Conservation (phyloP, 2,329 filamentous ascomycete species). For the Alternaria conjuncta region DNA sequence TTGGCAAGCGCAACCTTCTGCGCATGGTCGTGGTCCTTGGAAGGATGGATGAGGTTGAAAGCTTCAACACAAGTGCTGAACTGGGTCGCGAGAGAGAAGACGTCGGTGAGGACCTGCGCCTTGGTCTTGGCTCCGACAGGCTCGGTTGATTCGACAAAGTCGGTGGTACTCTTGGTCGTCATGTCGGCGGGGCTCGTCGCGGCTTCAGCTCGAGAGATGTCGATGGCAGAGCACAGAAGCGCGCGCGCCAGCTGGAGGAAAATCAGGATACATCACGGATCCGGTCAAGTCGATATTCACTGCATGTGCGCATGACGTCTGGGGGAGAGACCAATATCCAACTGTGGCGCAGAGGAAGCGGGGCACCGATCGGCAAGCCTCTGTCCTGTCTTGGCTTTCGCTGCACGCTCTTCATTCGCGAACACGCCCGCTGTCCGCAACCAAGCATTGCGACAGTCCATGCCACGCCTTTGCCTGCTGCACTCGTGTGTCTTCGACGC, state of each 20-base stretch:
- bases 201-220: neutral
- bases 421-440: constrained; percentile 3
- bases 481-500: neutral
- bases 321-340: constrained; percentile 20
- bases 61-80: constrained; percentile 58
- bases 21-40: constrained; percentile 50
- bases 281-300: constrained; percentile 18
- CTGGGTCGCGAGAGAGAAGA: constrained; percentile 52
- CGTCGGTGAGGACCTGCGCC: constrained; percentile 47
- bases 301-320: constrained; percentile 40
- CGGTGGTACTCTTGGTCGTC: constrained; percentile 20
- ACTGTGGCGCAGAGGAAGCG: constrained; percentile 41
- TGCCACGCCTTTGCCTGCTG: constrained; percentile 8
- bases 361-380: constrained; percentile 23
- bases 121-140: constrained; percentile 29
- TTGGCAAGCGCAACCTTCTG: constrained; percentile 54
- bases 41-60: constrained; percentile 54
- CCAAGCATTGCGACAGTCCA: constrained; percentile 18
- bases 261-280: constrained; percentile 1
- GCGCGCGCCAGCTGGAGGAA: neutral
- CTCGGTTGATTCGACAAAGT: constrained; percentile 25
- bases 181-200: constrained; percentile 32
- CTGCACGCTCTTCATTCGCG: constrained; percentile 22
- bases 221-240: neutral
- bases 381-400: constrained; percentile 15